A percentile compares a stretch with the other conserved stretches of the same genome.
phyloP scores from a whole-genome alignment of 129 eudicot genomes.

The Saposhnikovia divaricata region DNA sequence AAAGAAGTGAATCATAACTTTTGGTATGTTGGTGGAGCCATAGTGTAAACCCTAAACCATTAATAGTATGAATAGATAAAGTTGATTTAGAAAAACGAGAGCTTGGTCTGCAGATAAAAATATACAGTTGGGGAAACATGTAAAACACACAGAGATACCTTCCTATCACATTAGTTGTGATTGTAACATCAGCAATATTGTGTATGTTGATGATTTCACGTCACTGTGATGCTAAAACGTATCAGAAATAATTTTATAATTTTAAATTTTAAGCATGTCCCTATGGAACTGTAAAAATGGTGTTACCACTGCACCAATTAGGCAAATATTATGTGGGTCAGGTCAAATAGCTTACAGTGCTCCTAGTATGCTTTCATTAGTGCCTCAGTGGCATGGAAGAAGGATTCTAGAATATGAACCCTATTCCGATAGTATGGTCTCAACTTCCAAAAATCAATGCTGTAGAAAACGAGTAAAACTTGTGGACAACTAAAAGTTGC shows the following conservation, averaged over 20 bases:
- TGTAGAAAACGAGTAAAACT: neutral
- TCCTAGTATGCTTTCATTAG: constrained; percentile 1
- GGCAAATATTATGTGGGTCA: neutral
- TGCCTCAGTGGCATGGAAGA: neutral
- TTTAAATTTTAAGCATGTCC: neutral
- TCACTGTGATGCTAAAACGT: neutral
- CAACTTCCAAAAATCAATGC: neutral
- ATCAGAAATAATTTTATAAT: neutral
- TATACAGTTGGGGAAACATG: neutral
- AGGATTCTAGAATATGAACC: neutral
- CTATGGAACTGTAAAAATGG: neutral
- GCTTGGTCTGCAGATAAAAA: neutral
- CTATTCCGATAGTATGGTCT: neutral
- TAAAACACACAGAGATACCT: neutral
- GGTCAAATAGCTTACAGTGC: constrained; percentile 3
- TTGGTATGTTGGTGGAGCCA: neutral
- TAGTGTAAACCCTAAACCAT: neutral
- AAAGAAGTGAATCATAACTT: neutral
- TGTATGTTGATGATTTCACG: neutral
- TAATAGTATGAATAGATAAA: neutral
- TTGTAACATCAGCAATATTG: neutral
- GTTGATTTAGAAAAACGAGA: neutral
- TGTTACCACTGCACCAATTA: neutral
- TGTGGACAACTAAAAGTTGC: neutral
- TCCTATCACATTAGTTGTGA: neutral